Evolutionary conservation across 257 asterid species (phyloP).

Genomic region (Capsicum rhomboideum): DNA sequence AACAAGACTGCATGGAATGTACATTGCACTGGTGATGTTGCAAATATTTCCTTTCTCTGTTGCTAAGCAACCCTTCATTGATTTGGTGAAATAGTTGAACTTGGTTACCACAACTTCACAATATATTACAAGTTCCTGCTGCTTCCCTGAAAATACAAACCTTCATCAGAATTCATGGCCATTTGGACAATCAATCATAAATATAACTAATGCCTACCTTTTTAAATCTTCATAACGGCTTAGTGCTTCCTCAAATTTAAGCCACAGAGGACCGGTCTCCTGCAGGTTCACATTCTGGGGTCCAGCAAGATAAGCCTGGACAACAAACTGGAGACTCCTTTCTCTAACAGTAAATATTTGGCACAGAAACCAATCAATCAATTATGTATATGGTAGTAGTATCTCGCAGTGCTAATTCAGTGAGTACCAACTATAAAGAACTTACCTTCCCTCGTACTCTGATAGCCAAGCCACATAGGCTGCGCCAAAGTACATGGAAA

Average conservation of each 20-base stretch:
- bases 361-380: neutral
- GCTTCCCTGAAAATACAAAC: slow-evolving; percentile 30
- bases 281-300: slow-evolving; percentile 77
- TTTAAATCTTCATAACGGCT: slow-evolving; percentile 41
- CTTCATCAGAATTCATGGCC: neutral
- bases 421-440: neutral
- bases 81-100: neutral
- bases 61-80: neutral
- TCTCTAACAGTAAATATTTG: slow-evolving; percentile 36
- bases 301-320: slow-evolving; percentile 79
- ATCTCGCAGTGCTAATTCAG: neutral
- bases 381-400: neutral
- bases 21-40: neutral
- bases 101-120: slow-evolving; percentile 30
- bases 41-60: neutral
- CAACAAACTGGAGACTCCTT: slow-evolving; percentile 63
- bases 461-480: slow-evolving; percentile 87
- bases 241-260: slow-evolving; percentile 58
- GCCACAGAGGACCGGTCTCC: slow-evolving; percentile 56
- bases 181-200: neutral
- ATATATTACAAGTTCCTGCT: slow-evolving; percentile 45
- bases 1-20: neutral
- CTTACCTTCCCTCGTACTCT: slow-evolving; percentile 83
- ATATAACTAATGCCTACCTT: slow-evolving; percentile 25
- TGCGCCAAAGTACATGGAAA: slow-evolving; percentile 92